Conservation (phyloP, 75 land plant genomes). For the Gnetum montanum region DNA sequence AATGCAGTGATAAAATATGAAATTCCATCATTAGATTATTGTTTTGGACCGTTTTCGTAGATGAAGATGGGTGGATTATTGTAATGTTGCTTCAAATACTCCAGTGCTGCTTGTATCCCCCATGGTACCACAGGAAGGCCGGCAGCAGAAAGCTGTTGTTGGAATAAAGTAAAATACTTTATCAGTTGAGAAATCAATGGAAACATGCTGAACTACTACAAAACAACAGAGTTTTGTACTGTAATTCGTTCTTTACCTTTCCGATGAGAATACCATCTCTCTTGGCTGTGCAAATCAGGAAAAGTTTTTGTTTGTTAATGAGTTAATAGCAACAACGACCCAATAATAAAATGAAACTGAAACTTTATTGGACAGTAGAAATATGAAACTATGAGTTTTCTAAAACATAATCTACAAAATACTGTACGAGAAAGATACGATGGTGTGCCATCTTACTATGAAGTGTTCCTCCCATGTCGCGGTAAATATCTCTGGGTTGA, state of each 20-base stretch:
- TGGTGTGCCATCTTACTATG: neutral
- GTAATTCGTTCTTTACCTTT: neutral
- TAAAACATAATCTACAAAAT: neutral
- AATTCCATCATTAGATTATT: too few species aligned
- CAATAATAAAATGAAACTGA: neutral
- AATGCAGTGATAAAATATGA: too few species aligned
- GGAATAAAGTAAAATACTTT: neutral
- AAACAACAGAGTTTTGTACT: neutral
- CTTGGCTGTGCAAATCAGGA: neutral
- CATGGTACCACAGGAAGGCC: conserved; percentile 19
- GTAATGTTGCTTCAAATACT: conserved; percentile 27
- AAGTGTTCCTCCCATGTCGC: neutral
- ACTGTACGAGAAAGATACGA: neutral
- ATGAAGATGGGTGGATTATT: conserved; percentile 28
- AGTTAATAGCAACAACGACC: too few species aligned
- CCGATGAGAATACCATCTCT: neutral
- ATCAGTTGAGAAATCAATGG: neutral
- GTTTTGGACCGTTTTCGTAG: conserved; percentile 39
- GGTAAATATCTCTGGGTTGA: neutral
- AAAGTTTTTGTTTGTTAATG: too few species aligned
- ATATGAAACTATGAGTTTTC: neutral
- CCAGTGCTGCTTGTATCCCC: conserved; percentile 20
- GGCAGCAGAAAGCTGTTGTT: neutral
- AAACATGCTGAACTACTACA: too few species aligned
- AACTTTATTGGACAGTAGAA: neutral